Evolutionary conservation across 495 filamentous ascomycete genomes (phyloP), one percentile per base, ranked within the genome.

Genomic region (Rostrohypoxylon terebratum): DNA sequence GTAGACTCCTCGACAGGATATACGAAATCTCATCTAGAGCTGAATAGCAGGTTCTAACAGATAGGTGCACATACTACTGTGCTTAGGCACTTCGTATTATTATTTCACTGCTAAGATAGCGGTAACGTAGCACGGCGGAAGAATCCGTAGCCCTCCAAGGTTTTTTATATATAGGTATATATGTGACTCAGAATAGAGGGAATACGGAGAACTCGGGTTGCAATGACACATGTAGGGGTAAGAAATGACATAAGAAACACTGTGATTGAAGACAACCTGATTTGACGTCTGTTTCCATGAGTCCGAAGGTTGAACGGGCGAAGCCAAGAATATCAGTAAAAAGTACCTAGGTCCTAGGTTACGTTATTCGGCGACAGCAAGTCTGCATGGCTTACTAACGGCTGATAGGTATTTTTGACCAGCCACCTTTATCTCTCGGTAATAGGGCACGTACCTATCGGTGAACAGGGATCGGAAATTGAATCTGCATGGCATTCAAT

Each of bases 381-480:
- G 38, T 13, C 11, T 14, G 13, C 38, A 42, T n/a, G 38, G 11
- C 38, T 42, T 42, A 42, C 1, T 42, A 14, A 42, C 4, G 38
- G 38, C 38, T 42, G 10, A 42, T 42, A 42, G n/a, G 38, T 42
- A 42, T 42, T 53, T 31, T 53, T 8, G 6, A 28, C 28, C 28
- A 28, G 14, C 11, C 13, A 42, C 38, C 13, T 42, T 10, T 38
- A 9, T 38, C 34, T 38, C 34, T 9, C 9, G 6, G 34, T 38
- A n/a, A n/a, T n/a, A 38, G 38, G 13, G 38, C 38, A 42, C 38
- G 42, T 45, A 45, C 42, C 42, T 31, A 44, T 69, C 48, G 50
- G 36, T 21, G 59, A 68, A 54, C 68, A 71, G 48, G 68, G 68
- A 23, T 66, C 21, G 68, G 62, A 71, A 66, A 71, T 71, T 71